These are phyloP conservation scores for Catharanthus roseus DNA, from an alignment of 257 asterid genomes.

Conservation along the genomic window DNA sequence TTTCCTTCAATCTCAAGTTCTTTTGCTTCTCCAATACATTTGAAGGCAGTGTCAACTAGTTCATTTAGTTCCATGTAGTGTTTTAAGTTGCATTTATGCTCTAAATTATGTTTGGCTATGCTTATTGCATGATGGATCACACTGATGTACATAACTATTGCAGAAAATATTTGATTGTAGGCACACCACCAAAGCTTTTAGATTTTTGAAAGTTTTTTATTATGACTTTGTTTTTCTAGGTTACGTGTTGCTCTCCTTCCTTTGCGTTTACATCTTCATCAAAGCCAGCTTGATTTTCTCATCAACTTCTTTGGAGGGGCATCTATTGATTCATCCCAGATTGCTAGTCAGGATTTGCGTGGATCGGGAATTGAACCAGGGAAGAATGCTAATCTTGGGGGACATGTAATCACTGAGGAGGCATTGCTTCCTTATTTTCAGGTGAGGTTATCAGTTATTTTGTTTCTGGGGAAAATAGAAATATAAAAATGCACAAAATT, in stretches of 20 bases:
- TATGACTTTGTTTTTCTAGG: slow-evolving; percentile 31
- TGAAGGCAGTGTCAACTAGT: not conserved
- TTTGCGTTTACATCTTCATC: slow-evolving; percentile 85
- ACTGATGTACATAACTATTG: not conserved
- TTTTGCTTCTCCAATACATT: not conserved
- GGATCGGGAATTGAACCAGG: slow-evolving; percentile 40
- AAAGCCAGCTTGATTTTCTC: slow-evolving; percentile 93
- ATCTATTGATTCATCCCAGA: slow-evolving; percentile 40
- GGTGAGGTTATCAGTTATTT: slow-evolving; percentile 43
- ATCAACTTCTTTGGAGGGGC: slow-evolving; percentile 83
- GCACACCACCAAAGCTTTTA: not conserved
- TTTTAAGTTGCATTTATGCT: not conserved
- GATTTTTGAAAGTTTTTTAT: not conserved
- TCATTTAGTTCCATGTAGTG: not conserved
- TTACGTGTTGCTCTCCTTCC: slow-evolving; percentile 83
- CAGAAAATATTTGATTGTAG: not conserved
- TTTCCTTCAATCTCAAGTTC: slow-evolving; percentile 10
- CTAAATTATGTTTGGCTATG: not conserved
- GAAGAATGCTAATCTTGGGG: slow-evolving; percentile 35
- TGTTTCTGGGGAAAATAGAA: not conserved
- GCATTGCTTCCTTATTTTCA: slow-evolving; percentile 93
- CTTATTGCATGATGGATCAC: slow-evolving; percentile 2
- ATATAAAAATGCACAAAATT: too few species aligned
- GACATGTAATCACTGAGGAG: slow-evolving; percentile 50
- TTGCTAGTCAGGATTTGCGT: slow-evolving; percentile 31